Evolutionary conservation across 2,329 filamentous ascomycete species (phyloP).

Genomic region (Shiraia bambusicola): DNA sequence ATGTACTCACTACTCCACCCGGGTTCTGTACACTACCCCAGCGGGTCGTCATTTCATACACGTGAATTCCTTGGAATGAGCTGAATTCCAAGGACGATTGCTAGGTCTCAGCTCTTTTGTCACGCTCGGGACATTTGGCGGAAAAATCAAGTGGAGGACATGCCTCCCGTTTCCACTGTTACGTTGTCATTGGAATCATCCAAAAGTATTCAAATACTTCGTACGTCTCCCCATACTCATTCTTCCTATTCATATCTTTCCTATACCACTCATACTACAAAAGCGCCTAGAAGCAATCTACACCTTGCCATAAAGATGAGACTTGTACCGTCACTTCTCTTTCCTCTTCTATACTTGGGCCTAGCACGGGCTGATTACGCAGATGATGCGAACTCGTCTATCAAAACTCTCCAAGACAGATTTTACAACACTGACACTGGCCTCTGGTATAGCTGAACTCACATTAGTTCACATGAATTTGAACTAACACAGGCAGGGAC

Average conservation of each 20-base stretch:
- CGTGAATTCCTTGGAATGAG: slow-evolving; percentile 16
- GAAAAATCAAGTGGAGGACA: slow-evolving; percentile 21
- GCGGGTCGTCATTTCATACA: slow-evolving; percentile 16
- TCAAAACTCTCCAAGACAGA: slow-evolving; percentile 33
- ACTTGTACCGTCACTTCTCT: slow-evolving; percentile 11
- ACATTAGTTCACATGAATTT: not conserved
- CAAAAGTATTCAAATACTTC: not conserved
- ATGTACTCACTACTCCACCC: slow-evolving; percentile 10
- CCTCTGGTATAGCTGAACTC: slow-evolving; percentile 26
- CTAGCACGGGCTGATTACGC: slow-evolving; percentile 25
- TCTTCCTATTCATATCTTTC: not conserved
- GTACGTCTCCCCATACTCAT: not conserved
- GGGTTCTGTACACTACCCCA: slow-evolving; percentile 11
- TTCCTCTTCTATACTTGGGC: slow-evolving; percentile 16
- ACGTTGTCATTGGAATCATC: slow-evolving; percentile 2
- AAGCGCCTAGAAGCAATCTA: not conserved
- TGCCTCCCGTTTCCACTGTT: slow-evolving; percentile 8
- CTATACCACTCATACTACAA: not conserved
- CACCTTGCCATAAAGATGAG: slow-evolving; percentile 23
- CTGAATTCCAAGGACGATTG: slow-evolving; percentile 13
- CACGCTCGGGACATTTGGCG: slow-evolving; percentile 12
- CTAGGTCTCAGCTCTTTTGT: slow-evolving; percentile 13
- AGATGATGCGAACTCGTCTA: slow-evolving; percentile 28
- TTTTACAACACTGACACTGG: slow-evolving; percentile 39
- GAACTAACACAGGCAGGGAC: slow-evolving; percentile 8